Percentiles rank a stretch among this genome's conserved stretches.
Evolutionary conservation across 441 rosid genomes (phyloP).

Genomic region (Erodium moschatum): DNA sequence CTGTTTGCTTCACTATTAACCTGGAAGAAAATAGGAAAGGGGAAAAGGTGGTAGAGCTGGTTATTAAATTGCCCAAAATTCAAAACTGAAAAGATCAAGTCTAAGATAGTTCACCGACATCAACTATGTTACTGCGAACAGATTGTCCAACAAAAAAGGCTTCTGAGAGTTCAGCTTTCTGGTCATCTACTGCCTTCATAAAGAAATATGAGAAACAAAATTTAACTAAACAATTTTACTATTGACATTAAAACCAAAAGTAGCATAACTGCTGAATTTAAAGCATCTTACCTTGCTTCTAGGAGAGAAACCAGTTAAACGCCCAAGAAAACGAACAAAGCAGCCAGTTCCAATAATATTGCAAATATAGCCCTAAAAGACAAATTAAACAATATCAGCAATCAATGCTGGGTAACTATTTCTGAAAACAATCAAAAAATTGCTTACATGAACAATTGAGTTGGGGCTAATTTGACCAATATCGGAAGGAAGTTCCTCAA

Average conservation of each 20-base stretch:
- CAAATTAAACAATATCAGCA: neutral
- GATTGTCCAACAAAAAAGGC: constrained; percentile 86
- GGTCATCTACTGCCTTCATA: constrained; percentile 62
- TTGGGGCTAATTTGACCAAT: constrained; percentile 47
- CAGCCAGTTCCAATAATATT: constrained; percentile 86
- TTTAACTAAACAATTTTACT: neutral
- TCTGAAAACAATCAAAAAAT: constrained; percentile 11
- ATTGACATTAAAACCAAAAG: constrained; percentile 15
- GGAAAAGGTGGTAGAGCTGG: constrained; percentile 10
- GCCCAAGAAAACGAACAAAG: constrained; percentile 96
- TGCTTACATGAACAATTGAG: constrained; percentile 66
- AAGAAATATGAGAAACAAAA: constrained; percentile 9
- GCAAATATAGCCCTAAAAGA: constrained; percentile 74
- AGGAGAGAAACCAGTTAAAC: constrained; percentile 86
- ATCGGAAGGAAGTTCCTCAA: constrained; percentile 70
- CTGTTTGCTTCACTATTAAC: constrained; percentile 60
- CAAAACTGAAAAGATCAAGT: constrained; percentile 14
- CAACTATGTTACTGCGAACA: constrained; percentile 71
- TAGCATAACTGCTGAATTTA: constrained; percentile 12
- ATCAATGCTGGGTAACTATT: neutral
- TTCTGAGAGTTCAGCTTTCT: constrained; percentile 51
- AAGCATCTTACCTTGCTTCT: constrained; percentile 58
- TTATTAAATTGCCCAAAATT: constrained; percentile 17
- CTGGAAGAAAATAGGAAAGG: constrained; percentile 33
- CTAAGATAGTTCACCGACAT: constrained; percentile 47